These are phyloP conservation scores for Pythium aquatile DNA, from an alignment of 352 stramenopile species.

Conservation along the genomic window DNA sequence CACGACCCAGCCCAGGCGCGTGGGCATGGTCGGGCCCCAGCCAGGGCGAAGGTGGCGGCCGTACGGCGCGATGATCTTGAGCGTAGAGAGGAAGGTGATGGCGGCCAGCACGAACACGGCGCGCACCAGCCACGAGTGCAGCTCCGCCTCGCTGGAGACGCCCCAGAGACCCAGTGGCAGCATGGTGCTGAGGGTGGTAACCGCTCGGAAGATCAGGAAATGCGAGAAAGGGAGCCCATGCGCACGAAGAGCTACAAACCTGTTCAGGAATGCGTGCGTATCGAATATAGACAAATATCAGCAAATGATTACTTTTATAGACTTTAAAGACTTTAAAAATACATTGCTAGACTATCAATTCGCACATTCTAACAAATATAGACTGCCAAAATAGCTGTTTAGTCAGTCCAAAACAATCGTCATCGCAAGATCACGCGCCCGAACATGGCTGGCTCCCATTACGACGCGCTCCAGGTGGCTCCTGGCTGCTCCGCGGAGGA, in stretches of 20 bases:
- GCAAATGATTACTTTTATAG: neutral
- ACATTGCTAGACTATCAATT: neutral
- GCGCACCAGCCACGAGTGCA: conserved; percentile 47
- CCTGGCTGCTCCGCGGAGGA: conserved; percentile 50
- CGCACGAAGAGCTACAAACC: neutral
- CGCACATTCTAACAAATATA: neutral
- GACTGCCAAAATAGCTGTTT: neutral
- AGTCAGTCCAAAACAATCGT: conserved; percentile 10
- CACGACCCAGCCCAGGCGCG: conserved; percentile 61
- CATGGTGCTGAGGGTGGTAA: conserved; percentile 2
- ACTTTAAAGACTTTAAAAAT: neutral
- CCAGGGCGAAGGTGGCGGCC: conserved; percentile 48
- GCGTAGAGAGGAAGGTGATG: conserved; percentile 49
- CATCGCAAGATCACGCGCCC: conserved; percentile 8
- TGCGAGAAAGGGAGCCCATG: neutral
- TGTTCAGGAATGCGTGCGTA: neutral
- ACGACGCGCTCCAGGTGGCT: conserved; percentile 53
- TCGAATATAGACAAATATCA: neutral
- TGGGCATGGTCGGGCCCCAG: conserved; percentile 58
- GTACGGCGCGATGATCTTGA: conserved; percentile 62
- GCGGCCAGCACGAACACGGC: conserved; percentile 51
- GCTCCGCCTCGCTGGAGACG: conserved; percentile 37
- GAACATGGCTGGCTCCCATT: conserved; percentile 32
- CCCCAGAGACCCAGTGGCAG: conserved; percentile 26
- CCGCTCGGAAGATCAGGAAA: neutral